phyloP scores from a whole-genome alignment of 306 rosid species.

The Prunus mume region DNA sequence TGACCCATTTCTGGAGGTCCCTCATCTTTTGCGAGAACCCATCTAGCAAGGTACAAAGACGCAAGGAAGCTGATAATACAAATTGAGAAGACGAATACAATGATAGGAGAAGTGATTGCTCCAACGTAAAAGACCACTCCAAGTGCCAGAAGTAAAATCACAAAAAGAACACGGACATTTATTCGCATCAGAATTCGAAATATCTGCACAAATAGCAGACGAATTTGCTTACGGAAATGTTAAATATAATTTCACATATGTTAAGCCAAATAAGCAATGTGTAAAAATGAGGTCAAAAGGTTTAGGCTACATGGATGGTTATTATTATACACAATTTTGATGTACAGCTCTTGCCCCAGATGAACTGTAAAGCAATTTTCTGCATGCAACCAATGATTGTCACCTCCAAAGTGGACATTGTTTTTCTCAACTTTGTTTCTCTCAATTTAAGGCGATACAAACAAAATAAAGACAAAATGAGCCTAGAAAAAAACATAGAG shows the following conservation, averaged over 20 bases:
- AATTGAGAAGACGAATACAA: slow-evolving; percentile 80
- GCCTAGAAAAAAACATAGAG: not conserved
- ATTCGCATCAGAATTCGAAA: slow-evolving; percentile 72
- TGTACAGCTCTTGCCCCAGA: not conserved
- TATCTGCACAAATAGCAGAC: slow-evolving; percentile 46
- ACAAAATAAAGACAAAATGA: not conserved
- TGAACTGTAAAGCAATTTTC: not conserved
- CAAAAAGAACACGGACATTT: slow-evolving; percentile 64
- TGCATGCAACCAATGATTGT: not conserved
- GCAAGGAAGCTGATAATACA: slow-evolving; percentile 90
- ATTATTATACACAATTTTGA: not conserved
- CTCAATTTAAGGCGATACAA: not conserved
- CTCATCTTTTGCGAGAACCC: slow-evolving; percentile 99
- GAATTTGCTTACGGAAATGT: not conserved
- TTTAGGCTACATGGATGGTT: not conserved
- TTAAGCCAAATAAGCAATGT: not conserved
- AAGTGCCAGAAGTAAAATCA: slow-evolving; percentile 63
- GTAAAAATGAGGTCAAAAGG: not conserved
- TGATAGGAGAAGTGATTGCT: slow-evolving; percentile 83
- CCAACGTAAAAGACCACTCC: slow-evolving; percentile 84
- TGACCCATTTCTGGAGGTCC: slow-evolving; percentile 98
- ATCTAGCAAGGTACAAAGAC: slow-evolving; percentile 68
- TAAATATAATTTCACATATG: not conserved
- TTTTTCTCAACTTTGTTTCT: not conserved
- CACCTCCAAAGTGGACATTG: not conserved